Base-by-base conservation (phyloP, 2,329 filamentous ascomycete species). In the Grosmannia huntii region DNA sequence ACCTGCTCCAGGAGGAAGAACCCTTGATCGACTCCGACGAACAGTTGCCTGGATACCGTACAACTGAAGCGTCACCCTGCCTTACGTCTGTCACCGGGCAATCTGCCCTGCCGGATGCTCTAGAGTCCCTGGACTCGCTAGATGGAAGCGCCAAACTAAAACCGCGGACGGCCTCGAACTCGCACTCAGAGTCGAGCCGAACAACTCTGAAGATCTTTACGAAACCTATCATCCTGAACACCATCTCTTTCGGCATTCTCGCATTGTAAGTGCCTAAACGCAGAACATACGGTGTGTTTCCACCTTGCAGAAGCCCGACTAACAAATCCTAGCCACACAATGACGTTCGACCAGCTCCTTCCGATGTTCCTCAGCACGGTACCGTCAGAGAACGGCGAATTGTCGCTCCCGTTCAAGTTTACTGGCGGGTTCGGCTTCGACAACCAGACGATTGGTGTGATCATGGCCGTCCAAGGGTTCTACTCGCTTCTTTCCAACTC, bases 261-360 rank as follows among this genome's bases (percentile, higher is more conserved):
- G 92, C 92, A 63, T 96, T 95, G 90, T 96, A 80, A 82, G 90
- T 85, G 6, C 46, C 5, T 6, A 38, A 57, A 71, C 62, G 31
- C 36, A 27, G 28, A 23, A 23, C 21, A 25, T 14, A 19, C 9
- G 4, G 23, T n/a, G 12, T 33, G 31, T 9, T 38, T 38, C 33
- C 33, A 16, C 16, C 36, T 16, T 38, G 36, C 36, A 14, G 19
- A 23, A 12, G 23, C 19, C 48, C 66, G 5, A 2, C 52, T 58
- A 55, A 62, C 52, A 28, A 9, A 16, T 7, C 3, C 46, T 50
- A 96, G 91, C 74, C 92, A 97, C 73, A 96, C 92, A 14, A 96
- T 99, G 72, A 95, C 91, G 0, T 94, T 95, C 65, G 94, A 99
- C 71, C 89, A 96, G 67, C 80, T 97, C 54, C 85, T 97, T 65